Evolutionary conservation across 2,329 filamentous ascomycete genomes (phyloP), one percentile per base, ranked within the genome.

Genomic region (Ascosphaera acerosa): DNA sequence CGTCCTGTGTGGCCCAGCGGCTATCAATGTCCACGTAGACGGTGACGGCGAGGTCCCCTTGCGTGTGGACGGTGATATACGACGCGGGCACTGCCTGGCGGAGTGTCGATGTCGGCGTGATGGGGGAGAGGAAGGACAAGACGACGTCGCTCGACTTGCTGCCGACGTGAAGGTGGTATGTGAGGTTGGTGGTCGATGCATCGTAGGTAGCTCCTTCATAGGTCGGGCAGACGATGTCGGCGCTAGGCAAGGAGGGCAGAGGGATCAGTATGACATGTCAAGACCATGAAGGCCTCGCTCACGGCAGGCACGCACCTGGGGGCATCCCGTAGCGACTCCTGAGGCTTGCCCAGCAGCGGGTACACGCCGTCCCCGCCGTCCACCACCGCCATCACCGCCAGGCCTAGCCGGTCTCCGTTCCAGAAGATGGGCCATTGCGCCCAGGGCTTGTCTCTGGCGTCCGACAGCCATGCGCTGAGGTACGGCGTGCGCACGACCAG

Each of bases 341-440:
- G 70, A 6, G 69, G 63, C 45, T 67, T 59, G 33, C 70, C 70
- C 30, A 76, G 53, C 34, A 76, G 49, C 18, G 70, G 70, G 45
- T 68, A 76, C 3, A 70, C 63, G 17, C 57, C 57, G 31, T 58
- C 57, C n/a, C 64, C 58, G 19, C 62, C 58, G 2, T 69, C 65
- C 9, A 73, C 53, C 15, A 64, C 61, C 23, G 67, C 70, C 36
- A 76, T 56, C 31, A 76, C 51, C 4, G 64, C 62, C 38, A 76
- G 62, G 27, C 70, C 70, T 34, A 75, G 50, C 54, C 72, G 61
- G 42, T 69, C 59, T 19, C 76, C 75, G 4, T 72, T 76, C 61
- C 71, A 82, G 49, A 82, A 81, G 49, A 84, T 84, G 15, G 80
- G 80, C 80, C 80, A 90, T 52, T 67, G 64, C 33, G 68, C 63